These are phyloP conservation scores for Pleurotus eryngii DNA, from an alignment of 768 basidiomycete genomes.

Conservation along the genomic window DNA sequence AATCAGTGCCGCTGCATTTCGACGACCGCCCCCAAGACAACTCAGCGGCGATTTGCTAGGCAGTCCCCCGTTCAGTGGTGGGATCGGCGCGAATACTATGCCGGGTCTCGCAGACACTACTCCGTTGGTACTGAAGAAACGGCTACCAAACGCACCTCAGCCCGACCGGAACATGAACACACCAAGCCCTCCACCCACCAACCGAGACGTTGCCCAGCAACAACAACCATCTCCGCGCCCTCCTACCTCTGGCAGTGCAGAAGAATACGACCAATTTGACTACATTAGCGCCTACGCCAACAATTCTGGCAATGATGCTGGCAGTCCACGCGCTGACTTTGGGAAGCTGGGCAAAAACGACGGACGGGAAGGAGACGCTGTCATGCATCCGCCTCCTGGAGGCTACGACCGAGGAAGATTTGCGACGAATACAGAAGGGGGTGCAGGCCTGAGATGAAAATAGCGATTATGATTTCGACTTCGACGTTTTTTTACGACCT, in stretches of 20 bases:
- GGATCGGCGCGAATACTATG: conserved; percentile 5
- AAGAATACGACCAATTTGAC: conserved; percentile 50
- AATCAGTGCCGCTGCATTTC: conserved; percentile 77
- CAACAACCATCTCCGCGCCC: conserved; percentile 16
- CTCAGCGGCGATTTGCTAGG: not conserved
- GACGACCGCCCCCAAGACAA: conserved; percentile 37
- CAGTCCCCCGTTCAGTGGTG: not conserved
- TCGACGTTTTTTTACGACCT: too few relatives aligned
- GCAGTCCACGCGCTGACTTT: conserved; percentile 7
- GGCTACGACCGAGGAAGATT: conserved; percentile 44
- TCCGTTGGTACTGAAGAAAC: conserved; percentile 48
- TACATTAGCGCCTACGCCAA: conserved; percentile 55
- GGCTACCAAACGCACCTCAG: conserved; percentile 44
- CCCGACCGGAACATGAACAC: conserved; percentile 14
- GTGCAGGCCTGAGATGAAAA: conserved; percentile 7
- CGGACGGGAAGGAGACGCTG: conserved; percentile 14
- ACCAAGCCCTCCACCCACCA: conserved; percentile 1
- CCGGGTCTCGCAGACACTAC: conserved; percentile 36
- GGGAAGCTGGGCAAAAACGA: conserved; percentile 4
- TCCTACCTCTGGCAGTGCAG: conserved; percentile 16
- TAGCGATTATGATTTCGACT: too few relatives aligned
- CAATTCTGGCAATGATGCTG: conserved; percentile 13
- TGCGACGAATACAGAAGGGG: conserved; percentile 42
- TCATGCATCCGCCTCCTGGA: conserved; percentile 10
- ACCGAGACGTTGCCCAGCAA: conserved; percentile 10